Evolutionary conservation across 2,329 filamentous ascomycete species (phyloP), one percentile per base, ranked within the genome.

Genomic region (Chrysoporthe cubensis): DNA sequence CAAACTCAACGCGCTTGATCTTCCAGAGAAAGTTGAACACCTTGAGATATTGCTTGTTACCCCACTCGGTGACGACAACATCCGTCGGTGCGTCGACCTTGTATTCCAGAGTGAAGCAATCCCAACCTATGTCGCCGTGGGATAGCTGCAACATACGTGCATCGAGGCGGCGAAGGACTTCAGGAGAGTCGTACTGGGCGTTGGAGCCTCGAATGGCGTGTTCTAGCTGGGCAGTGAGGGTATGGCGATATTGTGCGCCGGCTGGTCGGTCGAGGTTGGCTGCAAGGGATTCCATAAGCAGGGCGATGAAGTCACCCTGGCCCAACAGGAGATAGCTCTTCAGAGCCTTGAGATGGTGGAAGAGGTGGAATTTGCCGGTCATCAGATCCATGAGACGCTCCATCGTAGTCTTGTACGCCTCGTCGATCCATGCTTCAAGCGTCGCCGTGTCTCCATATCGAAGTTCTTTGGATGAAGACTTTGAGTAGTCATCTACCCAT

Each of bases 21-120:
- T 96, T 91, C 95, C 96, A 99, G 3, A 99, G 86, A 76, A 99
- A 97, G 80, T 99, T 99, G 86, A 99, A 99, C 11, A 99, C 93
- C 77, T 98, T 98, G 73, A 99, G 90, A 77, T 99, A 99, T 77
- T 99, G 95, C 32, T 95, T 92, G 72, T 92, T 95, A 58, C 94
- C 94, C 88, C 94, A 97, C 54, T 96, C 93, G 0, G 95, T 98
- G 50, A 99, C 94, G 60, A 99, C 94, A 40, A 99, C 96, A 76
- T 99, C 96, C 34, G 97, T 92, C 0, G 96, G 96, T 1, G 95
- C 92, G 77, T 97, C 94, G 73, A 99, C 96, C 78, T 98, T 97
- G 81, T 99, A 99, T 78, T 99, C 96, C 9, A 99, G 88, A 0
- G 96, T 99, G 80, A 99, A 99, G 76, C 96, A 97, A 76, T 99